Base-by-base conservation (phyloP, 2,329 filamentous ascomycete genomes). In the Onygenales sp. region DNA sequence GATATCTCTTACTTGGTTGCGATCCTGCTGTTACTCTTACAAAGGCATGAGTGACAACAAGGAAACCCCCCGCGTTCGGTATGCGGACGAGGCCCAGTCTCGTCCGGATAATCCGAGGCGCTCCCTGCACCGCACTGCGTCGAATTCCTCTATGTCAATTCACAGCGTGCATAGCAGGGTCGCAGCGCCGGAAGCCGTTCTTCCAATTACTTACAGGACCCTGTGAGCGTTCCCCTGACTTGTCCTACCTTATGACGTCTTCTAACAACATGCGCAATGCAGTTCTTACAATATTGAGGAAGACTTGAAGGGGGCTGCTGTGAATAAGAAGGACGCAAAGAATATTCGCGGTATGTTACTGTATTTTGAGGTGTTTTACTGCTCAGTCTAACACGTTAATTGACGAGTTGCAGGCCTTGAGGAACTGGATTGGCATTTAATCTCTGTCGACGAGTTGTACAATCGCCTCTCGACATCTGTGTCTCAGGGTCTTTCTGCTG, bases 371-470 rank as follows among this genome's bases (percentile, higher is more conserved):
- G 21, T 5, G 21, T 17, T 42, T 42, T 27, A 6, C 7, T 32
- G 38, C 10, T n/a, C 10, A 50, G 41, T 32, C 6, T 38, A 11
- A 10, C 9, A 5, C 14, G 21, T 51, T 57, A 32, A 55, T 43
- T 52, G 8, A 42, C 7, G n/a, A 10, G 33, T 5, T 51, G 38
- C 50, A 83, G 81, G 82, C 55, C 72, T 84, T 42, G 77, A 74
- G 50, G 74, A 78, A 53, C 73, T 87, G 33, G 82, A 87, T 61
- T 87, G 85, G 83, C 86, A 89, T 65, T 81, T 72, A 0, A 69
- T 86, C 9, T 66, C 79, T 0, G 62, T 75, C 10, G 72, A 80
- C 6, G 81, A 86, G 54, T 71, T 87, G n/a, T 75, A 78, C 54
- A 73, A 75, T 32, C 78, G 83, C 31, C 76, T 87, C 36, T 75